These are phyloP conservation scores for Anaeramoeba flamelloides DNA, from an alignment of 78 protist genomes.

Conservation along the genomic window DNA sequence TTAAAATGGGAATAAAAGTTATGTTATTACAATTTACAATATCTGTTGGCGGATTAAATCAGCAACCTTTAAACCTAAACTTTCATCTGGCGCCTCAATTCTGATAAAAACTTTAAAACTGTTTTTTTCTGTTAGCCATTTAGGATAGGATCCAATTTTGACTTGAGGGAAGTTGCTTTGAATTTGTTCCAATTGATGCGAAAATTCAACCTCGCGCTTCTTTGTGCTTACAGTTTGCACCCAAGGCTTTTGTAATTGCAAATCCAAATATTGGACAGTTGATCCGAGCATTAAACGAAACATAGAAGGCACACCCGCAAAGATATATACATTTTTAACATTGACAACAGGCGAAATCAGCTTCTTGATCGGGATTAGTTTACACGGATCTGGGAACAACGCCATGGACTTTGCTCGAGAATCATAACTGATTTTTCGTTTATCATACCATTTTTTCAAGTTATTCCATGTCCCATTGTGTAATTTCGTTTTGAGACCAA, in stretches of 20 bases:
- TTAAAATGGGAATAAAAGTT: too few relatives aligned
- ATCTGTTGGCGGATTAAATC: too few relatives aligned
- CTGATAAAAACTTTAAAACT: too few relatives aligned
- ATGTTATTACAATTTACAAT: too few relatives aligned
- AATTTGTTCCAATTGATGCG: neutral
- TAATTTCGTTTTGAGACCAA: neutral
- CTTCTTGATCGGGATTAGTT: neutral
- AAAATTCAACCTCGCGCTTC: neutral
- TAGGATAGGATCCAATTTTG: neutral
- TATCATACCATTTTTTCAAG: neutral
- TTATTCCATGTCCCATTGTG: neutral
- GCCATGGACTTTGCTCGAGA: neutral
- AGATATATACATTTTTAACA: constrained; percentile 12
- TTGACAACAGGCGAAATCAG: constrained; percentile 5
- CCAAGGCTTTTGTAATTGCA: neutral
- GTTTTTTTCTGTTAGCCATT: too few relatives aligned
- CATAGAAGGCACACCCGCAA: constrained; percentile 14
- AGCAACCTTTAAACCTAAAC: too few relatives aligned
- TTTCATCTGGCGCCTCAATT: too few relatives aligned
- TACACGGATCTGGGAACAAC: neutral
- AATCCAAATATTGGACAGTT: neutral
- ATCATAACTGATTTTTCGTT: neutral
- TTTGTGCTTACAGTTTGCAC: neutral
- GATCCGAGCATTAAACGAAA: neutral
- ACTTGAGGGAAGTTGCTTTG: neutral